These are phyloP conservation scores for Kokia cookei DNA, from an alignment of 441 rosid species.

Conservation along the genomic window DNA sequence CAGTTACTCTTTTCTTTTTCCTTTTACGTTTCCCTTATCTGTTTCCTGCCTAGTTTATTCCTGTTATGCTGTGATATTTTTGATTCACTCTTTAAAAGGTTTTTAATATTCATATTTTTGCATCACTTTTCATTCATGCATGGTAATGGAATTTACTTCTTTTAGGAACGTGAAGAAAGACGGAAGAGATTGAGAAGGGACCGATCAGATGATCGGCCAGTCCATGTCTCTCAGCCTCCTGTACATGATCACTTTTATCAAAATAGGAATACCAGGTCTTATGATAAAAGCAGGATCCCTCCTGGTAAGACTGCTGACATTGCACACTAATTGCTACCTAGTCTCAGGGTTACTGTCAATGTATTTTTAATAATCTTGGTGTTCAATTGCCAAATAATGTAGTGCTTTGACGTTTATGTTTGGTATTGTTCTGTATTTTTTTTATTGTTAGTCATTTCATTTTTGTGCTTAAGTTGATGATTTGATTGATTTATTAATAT, in stretches of 20 bases:
- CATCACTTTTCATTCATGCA: background rate
- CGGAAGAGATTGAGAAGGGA: constrained; percentile 69
- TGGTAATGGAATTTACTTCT: constrained; percentile 3
- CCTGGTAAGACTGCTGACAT: constrained; percentile 49
- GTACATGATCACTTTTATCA: constrained; percentile 46
- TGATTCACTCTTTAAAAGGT: background rate
- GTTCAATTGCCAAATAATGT: background rate
- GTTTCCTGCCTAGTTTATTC: background rate
- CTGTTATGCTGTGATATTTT: background rate
- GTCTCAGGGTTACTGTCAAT: background rate
- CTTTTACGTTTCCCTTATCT: background rate
- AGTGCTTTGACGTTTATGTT: background rate
- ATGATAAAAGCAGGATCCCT: constrained; percentile 78
- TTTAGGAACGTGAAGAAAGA: constrained; percentile 96
- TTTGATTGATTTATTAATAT: background rate
- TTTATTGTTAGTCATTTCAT: background rate
- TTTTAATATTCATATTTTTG: background rate
- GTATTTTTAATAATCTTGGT: background rate
- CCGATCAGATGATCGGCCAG: constrained; percentile 50
- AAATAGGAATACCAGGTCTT: constrained; percentile 35
- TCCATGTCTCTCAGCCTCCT: constrained; percentile 42
- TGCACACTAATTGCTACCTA: background rate
- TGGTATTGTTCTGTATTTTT: background rate
- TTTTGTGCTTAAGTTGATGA: background rate
- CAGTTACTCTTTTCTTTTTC: background rate